Evolutionary conservation across 1,284 basidiomycete species (phyloP).

Genomic region (Ganoderma meredithae): DNA sequence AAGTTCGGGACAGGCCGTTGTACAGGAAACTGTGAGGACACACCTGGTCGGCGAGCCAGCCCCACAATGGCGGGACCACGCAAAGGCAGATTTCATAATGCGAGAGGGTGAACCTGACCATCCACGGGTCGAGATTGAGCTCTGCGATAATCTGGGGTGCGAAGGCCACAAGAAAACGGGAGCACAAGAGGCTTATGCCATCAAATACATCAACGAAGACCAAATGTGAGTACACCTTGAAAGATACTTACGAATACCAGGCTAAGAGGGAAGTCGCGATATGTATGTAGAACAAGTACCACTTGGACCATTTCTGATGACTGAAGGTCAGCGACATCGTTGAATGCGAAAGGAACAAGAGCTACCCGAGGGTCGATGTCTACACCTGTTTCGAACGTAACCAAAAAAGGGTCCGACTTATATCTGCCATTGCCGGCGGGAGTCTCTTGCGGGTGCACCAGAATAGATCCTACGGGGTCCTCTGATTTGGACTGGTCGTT

Average conservation of each 20-base stretch:
- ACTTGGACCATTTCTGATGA: slow-evolving; percentile 9
- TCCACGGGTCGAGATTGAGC: not conserved
- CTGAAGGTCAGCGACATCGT: not conserved
- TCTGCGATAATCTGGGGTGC: slow-evolving; percentile 3
- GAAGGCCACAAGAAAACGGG: slow-evolving; percentile 1
- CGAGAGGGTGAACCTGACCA: slow-evolving; percentile 10
- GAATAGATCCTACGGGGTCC: not conserved
- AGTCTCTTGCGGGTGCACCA: not conserved
- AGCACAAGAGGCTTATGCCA: not conserved
- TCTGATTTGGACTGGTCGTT: not conserved
- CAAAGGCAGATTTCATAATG: slow-evolving; percentile 14
- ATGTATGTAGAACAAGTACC: slow-evolving; percentile 6
- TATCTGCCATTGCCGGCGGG: not conserved
- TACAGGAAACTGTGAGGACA: not conserved
- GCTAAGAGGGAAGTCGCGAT: no score
- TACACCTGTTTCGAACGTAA: not conserved
- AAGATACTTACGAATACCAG: slow-evolving; percentile 4
- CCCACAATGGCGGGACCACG: slow-evolving; percentile 12
- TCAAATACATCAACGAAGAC: not conserved
- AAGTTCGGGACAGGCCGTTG: not conserved
- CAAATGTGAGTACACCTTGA: not conserved
- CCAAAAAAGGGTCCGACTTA: not conserved
- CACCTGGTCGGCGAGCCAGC: slow-evolving; percentile 12
- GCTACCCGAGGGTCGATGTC: slow-evolving; percentile 10
- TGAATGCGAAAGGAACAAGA: not conserved